A percentile compares a stretch with the other conserved stretches of the same genome.
These are phyloP conservation scores for Sclerotinia trifoliorum DNA, from an alignment of 2,329 filamentous ascomycete species.

Conservation along the genomic window DNA sequence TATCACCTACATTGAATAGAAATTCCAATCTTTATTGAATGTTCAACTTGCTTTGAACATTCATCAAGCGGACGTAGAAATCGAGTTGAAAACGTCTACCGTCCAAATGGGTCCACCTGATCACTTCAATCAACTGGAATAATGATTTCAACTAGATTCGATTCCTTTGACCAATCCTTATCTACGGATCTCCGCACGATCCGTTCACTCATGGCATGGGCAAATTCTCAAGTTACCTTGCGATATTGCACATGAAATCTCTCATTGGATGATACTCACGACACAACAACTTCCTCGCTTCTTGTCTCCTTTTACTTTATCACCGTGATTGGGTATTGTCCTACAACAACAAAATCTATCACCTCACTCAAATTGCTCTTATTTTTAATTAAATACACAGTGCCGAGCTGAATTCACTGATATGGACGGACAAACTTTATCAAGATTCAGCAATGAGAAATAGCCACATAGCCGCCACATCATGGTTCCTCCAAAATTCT, in stretches of 20 bases:
- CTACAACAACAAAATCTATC: background rate
- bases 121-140: background rate
- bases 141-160: background rate
- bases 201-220: background rate
- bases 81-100: background rate
- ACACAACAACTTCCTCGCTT: slow-evolving; percentile 8
- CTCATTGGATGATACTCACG: background rate
- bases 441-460: background rate
- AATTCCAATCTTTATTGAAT: background rate
- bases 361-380: background rate
- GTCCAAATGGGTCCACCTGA: background rate
- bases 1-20: background rate
- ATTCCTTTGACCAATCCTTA: background rate
- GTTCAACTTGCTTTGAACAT: background rate
- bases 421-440: background rate
- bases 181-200: slow-evolving; percentile 3
- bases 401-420: background rate
- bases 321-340: slow-evolving; percentile 5
- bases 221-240: background rate
- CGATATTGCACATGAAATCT: slow-evolving; percentile 5
- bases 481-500: background rate
- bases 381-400: background rate
- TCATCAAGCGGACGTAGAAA: background rate
- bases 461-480: slow-evolving; percentile 10
- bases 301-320: slow-evolving; percentile 13